Percentiles rank a stretch among this genome's conserved stretches.
Conservation (phyloP, 257 asterid genomes). For the Striga asiatica region DNA sequence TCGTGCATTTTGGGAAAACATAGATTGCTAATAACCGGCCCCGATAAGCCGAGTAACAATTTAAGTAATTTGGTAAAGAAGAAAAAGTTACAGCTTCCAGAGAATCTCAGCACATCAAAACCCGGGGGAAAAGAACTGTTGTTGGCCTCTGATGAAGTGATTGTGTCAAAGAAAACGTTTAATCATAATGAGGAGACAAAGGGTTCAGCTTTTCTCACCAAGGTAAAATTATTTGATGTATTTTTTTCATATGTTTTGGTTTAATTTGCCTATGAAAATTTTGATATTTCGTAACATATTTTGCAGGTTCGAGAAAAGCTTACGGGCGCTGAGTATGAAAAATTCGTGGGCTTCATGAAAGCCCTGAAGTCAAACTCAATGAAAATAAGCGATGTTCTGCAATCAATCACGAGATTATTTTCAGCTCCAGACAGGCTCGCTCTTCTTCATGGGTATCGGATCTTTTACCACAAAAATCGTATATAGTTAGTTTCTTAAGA, state of each 20-base stretch:
- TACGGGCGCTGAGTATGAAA: slow-evolving; percentile 59
- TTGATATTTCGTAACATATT: neutral
- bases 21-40: slow-evolving; percentile 41
- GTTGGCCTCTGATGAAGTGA: slow-evolving; percentile 21
- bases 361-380: slow-evolving; percentile 69
- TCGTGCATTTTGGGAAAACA: slow-evolving; percentile 47
- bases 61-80: slow-evolving; percentile 23
- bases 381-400: slow-evolving; percentile 69
- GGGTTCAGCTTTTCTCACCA: slow-evolving; percentile 66
- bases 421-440: slow-evolving; percentile 68
- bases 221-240: slow-evolving; percentile 39
- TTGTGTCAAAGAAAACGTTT: slow-evolving; percentile 17
- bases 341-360: slow-evolving; percentile 67
- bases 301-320: slow-evolving; percentile 82
- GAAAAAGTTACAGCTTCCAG: slow-evolving; percentile 17
- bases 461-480: neutral
- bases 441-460: slow-evolving; percentile 76
- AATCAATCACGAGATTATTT: slow-evolving; percentile 66
- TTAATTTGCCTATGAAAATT: neutral
- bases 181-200: slow-evolving; percentile 33
- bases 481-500: neutral
- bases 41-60: slow-evolving; percentile 23
- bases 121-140: slow-evolving; percentile 23
- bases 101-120: slow-evolving; percentile 21
- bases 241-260: neutral